These are phyloP conservation scores for Prunus campanulata DNA, from an alignment of 306 rosid species.

Conservation along the genomic window DNA sequence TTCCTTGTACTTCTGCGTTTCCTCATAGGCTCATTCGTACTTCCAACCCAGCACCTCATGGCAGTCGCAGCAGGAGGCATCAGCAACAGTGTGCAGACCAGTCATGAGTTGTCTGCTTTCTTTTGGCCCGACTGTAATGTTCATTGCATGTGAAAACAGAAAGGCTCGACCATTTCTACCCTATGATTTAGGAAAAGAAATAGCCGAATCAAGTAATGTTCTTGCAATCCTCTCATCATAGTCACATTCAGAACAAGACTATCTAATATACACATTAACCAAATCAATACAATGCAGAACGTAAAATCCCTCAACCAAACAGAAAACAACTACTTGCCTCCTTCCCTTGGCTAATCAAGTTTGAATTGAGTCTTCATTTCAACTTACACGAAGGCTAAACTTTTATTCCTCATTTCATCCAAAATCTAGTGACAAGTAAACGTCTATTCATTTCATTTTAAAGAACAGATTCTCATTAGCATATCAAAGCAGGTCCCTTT, in stretches of 20 bases:
- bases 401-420: not conserved
- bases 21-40: constrained; percentile 42
- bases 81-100: constrained; percentile 46
- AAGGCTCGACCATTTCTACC: constrained; percentile 72
- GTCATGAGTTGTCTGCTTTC: constrained; percentile 44
- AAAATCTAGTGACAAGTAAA: not conserved
- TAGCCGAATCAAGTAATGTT: not conserved
- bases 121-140: constrained; percentile 31
- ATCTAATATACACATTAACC: not conserved
- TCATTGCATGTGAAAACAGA: constrained; percentile 48
- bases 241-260: constrained; percentile 4
- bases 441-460: not conserved
- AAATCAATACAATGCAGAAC: not conserved
- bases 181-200: constrained; percentile 22
- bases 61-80: constrained; percentile 41
- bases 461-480: not conserved
- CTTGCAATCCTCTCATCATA: constrained; percentile 4
- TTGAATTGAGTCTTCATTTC: not conserved
- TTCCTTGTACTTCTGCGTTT: constrained; percentile 46
- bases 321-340: not conserved
- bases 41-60: constrained; percentile 45
- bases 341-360: no score
- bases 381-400: not conserved
- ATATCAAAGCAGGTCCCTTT: not conserved
- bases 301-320: not conserved